Evolutionary conservation across 768 basidiomycete genomes (phyloP), one percentile per base, ranked within the genome.

Genomic region (Leccinum arenicola): DNA sequence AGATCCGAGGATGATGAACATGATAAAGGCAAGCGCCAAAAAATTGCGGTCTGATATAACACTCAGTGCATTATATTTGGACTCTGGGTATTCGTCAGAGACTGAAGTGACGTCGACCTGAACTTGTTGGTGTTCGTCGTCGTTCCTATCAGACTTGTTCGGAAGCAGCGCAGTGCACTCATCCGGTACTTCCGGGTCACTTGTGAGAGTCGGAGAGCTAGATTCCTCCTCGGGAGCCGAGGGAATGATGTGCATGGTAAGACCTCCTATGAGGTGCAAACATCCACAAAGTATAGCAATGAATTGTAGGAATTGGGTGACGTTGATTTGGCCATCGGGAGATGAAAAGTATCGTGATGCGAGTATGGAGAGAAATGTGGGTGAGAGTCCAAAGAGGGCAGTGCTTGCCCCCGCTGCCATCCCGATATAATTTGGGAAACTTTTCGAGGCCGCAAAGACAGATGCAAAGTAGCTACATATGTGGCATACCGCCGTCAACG

Each of bases 361-460:
- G 38, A 91, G 60, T 23, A 81, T 58, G 21, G 90, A 87, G 7
- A 92, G 79, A 63, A 89, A 83, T 21, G 92, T 75, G 0, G 91
- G 91, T 0, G 91, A 93, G 35, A 92, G 79, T n/a, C 91, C 89
- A 66, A 91, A 92, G 23, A 91, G 73, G 3, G 89, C 83, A 78
- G 85, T 85, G 67, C 80, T 86, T 10, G 77, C 73, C 4, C 89
- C 91, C 1, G 87, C 80, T 11, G 88, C 84, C 25, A 85, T 71
- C 19, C 89, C 89, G 49, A 83, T 81, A 62, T 86, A 82, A 5
- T 75, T 68, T 7, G 88, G 86, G 61, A 92, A 92, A 47, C 76
- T 78, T 72, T 84, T 85, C 3, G 89, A 86, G 0, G 91, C 89
- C 10, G 88, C 80, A 70, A 93, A 92, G 14, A 93, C 71, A 7